Evolutionary conservation across 2,329 filamentous ascomycete species (phyloP).

Genomic region (Elsinoe australis): DNA sequence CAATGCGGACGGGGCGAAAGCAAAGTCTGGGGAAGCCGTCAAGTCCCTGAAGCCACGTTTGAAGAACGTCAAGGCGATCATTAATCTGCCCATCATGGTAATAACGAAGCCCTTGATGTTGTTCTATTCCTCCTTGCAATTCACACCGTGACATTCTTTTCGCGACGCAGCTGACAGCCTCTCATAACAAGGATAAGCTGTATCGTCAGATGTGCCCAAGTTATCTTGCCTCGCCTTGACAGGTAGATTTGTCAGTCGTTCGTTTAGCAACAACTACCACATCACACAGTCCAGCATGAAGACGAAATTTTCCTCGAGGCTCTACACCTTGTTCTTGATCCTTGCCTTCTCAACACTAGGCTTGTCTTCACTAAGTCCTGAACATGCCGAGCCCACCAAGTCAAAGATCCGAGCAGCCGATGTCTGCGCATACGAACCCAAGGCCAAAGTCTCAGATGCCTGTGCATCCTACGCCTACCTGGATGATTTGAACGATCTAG

Average conservation of each 20-base stretch:
- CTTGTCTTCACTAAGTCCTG: slow-evolving; percentile 31
- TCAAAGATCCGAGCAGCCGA: slow-evolving; percentile 3
- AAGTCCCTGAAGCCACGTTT: slow-evolving; percentile 16
- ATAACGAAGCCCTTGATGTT: background rate
- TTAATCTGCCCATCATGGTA: background rate
- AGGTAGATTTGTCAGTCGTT: slow-evolving; percentile 11
- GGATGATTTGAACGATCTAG: slow-evolving; percentile 68
- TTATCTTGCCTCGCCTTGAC: too few relatives aligned
- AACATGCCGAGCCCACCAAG: slow-evolving; percentile 34
- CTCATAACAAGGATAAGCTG: too few relatives aligned
- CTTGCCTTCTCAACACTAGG: slow-evolving; percentile 25
- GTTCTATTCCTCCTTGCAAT: too few relatives aligned
- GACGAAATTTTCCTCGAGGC: background rate
- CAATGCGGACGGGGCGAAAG: slow-evolving; percentile 9
- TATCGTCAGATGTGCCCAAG: too few relatives aligned
- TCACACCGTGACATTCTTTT: too few relatives aligned
- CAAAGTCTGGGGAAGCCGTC: slow-evolving; percentile 19
- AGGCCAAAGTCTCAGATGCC: slow-evolving; percentile 83
- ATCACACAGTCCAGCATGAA: background rate
- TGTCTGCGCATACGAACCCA: slow-evolving; percentile 62
- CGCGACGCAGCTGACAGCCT: too few relatives aligned
- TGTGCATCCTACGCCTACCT: slow-evolving; percentile 90
- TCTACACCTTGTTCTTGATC: slow-evolving; percentile 22
- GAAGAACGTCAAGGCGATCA: slow-evolving; percentile 3
- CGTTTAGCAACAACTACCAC: too few relatives aligned